Percentiles rank a stretch among this genome's conserved stretches.
Conservation (phyloP, 2,329 filamentous ascomycete species). For the Alternaria tenuissima region DNA sequence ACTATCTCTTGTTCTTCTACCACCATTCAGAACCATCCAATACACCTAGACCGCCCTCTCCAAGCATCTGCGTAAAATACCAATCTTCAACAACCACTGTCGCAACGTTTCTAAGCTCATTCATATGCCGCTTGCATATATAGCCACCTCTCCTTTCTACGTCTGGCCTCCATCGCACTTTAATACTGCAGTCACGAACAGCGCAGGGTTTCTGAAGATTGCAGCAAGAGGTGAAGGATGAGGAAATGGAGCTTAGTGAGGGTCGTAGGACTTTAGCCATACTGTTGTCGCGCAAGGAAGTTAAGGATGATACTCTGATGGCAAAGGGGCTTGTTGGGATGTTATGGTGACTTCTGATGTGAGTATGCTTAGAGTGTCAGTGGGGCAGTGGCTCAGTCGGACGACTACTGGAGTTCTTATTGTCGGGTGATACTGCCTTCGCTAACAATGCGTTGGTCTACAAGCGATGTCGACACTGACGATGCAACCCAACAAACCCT, state of each 20-base stretch:
- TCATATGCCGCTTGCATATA: not conserved
- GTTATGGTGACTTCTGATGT: not conserved
- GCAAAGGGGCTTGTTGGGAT: not conserved
- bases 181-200: not conserved
- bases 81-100: not conserved
- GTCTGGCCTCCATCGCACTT: not conserved
- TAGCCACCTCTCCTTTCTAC: not conserved
- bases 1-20: not conserved
- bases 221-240: not conserved
- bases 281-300: too few relatives aligned
- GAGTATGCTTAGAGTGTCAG: not conserved
- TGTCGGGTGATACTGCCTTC: not conserved
- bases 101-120: not conserved
- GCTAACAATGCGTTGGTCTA: not conserved
- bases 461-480: not conserved
- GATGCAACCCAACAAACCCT: not conserved
- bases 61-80: not conserved
- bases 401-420: not conserved
- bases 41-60: not conserved
- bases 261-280: not conserved
- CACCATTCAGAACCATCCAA: not conserved
- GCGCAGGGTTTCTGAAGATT: constrained; percentile 1
- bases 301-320: too few relatives aligned
- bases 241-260: not conserved
- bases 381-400: not conserved